Conservation (phyloP, 2,329 filamentous ascomycete species). For the Dactylella cylindrospora region DNA sequence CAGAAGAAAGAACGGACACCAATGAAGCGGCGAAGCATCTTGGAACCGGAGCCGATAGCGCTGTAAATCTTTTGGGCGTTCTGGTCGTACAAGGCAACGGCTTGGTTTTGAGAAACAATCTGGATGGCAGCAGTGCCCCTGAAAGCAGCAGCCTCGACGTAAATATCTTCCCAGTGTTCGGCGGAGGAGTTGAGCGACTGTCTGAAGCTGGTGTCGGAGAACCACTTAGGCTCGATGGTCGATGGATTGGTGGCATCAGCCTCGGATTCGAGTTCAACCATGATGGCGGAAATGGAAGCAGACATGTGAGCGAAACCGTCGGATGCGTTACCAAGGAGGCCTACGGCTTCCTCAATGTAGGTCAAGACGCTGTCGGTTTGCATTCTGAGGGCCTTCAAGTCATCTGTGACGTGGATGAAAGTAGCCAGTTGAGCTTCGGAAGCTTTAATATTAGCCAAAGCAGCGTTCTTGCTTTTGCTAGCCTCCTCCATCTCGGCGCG, state of each 20-base stretch:
- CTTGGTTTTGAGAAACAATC: slow-evolving; percentile 18
- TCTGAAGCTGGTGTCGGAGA: slow-evolving; percentile 34
- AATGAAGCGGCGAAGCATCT: neutral
- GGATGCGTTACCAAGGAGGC: slow-evolving; percentile 20
- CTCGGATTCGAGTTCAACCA: slow-evolving; percentile 36
- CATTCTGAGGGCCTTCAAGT: slow-evolving; percentile 21
- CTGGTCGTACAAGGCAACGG: slow-evolving; percentile 25
- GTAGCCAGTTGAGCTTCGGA: slow-evolving; percentile 6
- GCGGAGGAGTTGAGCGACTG: slow-evolving; percentile 29
- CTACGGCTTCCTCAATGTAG: slow-evolving; percentile 29
- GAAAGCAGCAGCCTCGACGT: slow-evolving; percentile 26
- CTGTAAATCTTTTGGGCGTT: slow-evolving; percentile 12
- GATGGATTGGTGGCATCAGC: slow-evolving; percentile 25
- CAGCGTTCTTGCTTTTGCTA: slow-evolving; percentile 16
- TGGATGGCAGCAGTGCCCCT: slow-evolving; percentile 32
- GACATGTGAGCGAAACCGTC: slow-evolving; percentile 37
- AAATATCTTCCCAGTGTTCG: slow-evolving; percentile 34
- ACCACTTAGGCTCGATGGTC: slow-evolving; percentile 35
- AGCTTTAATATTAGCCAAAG: slow-evolving; percentile 1
- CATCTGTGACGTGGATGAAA: slow-evolving; percentile 32
- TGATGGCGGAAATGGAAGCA: slow-evolving; percentile 26
- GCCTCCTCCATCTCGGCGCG: slow-evolving; percentile 26
- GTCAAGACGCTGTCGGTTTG: slow-evolving; percentile 36
- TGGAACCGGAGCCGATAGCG: slow-evolving; percentile 8
- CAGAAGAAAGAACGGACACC: no score